These are phyloP conservation scores for Claviceps maximensis DNA, from an alignment of 2,329 filamentous ascomycete species.

Conservation along the genomic window DNA sequence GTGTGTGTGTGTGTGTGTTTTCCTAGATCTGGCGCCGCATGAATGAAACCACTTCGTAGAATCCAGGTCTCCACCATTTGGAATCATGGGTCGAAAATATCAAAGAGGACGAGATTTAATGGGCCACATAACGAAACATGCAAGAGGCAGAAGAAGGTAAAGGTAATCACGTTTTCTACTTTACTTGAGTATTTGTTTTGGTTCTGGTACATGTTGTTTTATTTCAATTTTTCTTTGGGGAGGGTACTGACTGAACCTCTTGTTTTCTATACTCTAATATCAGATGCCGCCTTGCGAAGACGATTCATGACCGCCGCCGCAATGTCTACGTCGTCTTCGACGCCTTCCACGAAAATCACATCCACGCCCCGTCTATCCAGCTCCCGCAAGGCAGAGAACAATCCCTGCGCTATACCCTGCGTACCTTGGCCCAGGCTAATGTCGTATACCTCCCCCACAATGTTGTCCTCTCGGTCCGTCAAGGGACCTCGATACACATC, in stretches of 20 bases:
- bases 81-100: neutral
- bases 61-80: neutral
- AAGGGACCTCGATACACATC: slow-evolving; percentile 29
- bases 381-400: slow-evolving; percentile 79
- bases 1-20: no score
- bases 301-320: slow-evolving; percentile 81
- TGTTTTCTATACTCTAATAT: slow-evolving; percentile 34
- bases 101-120: neutral
- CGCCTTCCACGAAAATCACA: slow-evolving; percentile 82
- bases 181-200: neutral
- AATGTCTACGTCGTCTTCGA: slow-evolving; percentile 65
- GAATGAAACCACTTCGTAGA: slow-evolving; percentile 10
- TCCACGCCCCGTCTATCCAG: slow-evolving; percentile 70
- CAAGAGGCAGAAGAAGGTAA: neutral
- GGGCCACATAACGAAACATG: neutral
- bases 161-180: neutral
- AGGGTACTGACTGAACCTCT: neutral
- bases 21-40: slow-evolving; percentile 19
- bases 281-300: slow-evolving; percentile 61
- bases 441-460: slow-evolving; percentile 43
- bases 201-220: neutral
- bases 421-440: slow-evolving; percentile 59
- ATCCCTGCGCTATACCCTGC: slow-evolving; percentile 64
- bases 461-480: slow-evolving; percentile 17
- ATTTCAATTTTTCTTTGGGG: neutral